phyloP scores from a whole-genome alignment of 2,329 filamentous ascomycete species.

The Penicillium sumatraense region DNA sequence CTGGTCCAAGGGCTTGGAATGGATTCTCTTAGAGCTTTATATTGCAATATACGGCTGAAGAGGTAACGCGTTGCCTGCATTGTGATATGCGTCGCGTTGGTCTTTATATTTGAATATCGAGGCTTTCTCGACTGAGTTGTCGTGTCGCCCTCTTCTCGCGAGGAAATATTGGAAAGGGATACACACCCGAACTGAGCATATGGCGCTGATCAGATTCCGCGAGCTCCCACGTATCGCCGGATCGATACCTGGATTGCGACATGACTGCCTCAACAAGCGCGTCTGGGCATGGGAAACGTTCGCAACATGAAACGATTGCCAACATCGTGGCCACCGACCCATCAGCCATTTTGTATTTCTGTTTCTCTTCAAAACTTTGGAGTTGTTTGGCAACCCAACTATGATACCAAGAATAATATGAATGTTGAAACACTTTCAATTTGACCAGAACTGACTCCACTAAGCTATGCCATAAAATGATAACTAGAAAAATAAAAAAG shows the following conservation, averaged over 20 bases:
- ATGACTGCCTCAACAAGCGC: too few species aligned
- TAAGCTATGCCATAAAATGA: slow-evolving; percentile 7
- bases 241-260: slow-evolving; percentile 3
- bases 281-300: background rate
- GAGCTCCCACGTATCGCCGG: background rate
- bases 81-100: too few species aligned
- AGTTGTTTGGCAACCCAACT: background rate
- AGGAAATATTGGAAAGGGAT: too few species aligned
- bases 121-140: too few species aligned
- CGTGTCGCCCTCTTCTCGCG: too few species aligned
- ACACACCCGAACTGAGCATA: background rate
- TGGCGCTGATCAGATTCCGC: background rate
- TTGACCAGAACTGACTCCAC: background rate
- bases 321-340: background rate
- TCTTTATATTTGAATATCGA: too few species aligned
- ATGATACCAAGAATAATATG: slow-evolving; percentile 7
- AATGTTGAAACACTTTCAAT: background rate
- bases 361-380: background rate
- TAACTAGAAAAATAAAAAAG: background rate
- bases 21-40: background rate
- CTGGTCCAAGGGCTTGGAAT: background rate
- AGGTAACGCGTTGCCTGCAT: background rate
- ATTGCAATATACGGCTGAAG: background rate
- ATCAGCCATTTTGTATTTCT: background rate
- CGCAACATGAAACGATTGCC: background rate